Percentiles rank a stretch among this genome's conserved stretches.
Conservation (phyloP, 805 yeast species). For the Yarrowia divulgata region DNA sequence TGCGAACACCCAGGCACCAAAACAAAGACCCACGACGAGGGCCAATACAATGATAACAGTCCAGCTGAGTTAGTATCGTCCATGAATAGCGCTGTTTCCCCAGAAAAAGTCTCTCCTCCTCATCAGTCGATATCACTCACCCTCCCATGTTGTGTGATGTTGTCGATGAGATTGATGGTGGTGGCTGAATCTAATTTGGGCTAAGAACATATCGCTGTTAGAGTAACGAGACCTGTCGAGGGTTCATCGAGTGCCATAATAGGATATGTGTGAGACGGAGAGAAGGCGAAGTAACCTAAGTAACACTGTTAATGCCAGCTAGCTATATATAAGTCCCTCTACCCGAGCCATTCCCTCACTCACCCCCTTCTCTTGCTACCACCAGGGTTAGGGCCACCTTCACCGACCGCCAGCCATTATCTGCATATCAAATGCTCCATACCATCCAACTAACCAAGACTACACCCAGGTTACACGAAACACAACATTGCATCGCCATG, state of each 20-base stretch:
- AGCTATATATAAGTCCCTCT: too few species aligned
- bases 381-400: conserved; percentile 14
- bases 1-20: conserved; percentile 82
- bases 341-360: too few species aligned
- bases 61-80: conserved; percentile 56
- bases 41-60: conserved; percentile 71
- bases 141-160: conserved; percentile 54
- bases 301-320: too few species aligned
- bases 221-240: not conserved
- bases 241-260: too few species aligned
- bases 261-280: too few species aligned
- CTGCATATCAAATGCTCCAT: conserved; percentile 28
- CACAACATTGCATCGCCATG: conserved; percentile 37
- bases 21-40: conserved; percentile 63
- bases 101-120: not conserved
- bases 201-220: not conserved
- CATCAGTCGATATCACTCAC: conserved; percentile 47
- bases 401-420: not conserved
- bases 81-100: not conserved
- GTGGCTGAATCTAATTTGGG: conserved; percentile 37
- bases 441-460: conserved; percentile 12
- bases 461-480: not conserved
- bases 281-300: too few species aligned
- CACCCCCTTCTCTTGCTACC: not conserved
- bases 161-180: conserved; percentile 34